Conservation (phyloP, 176 grass and related monocot genomes). For the Phoenix dactylifera region DNA sequence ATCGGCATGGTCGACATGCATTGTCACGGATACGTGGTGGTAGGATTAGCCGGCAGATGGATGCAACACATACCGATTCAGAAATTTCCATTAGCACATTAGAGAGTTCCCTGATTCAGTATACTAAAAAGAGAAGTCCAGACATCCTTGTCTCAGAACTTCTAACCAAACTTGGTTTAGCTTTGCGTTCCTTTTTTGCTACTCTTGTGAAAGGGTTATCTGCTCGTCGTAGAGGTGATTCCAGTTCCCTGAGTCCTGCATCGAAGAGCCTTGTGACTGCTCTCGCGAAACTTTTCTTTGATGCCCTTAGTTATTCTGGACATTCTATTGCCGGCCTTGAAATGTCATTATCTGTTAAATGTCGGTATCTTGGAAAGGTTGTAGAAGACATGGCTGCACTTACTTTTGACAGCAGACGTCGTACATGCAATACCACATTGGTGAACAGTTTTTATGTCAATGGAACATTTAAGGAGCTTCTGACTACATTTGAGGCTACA, state of each 20-base stretch:
- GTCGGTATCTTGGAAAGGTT: conserved; percentile 68
- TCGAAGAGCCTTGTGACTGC: conserved; percentile 49
- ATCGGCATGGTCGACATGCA: conserved; percentile 46
- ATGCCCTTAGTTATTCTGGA: conserved; percentile 61
- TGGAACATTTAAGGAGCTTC: conserved; percentile 78
- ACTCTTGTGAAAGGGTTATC: conserved; percentile 56
- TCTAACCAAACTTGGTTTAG: conserved; percentile 38
- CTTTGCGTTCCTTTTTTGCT: conserved; percentile 45
- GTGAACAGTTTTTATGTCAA: conserved; percentile 75
- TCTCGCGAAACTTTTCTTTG: conserved; percentile 53
- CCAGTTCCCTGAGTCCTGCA: conserved; percentile 41
- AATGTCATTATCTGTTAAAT: conserved; percentile 73
- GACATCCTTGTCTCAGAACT: conserved; percentile 49
- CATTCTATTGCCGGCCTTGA: conserved; percentile 56
- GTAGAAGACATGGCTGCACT: conserved; percentile 59
- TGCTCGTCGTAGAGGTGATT: conserved; percentile 33
- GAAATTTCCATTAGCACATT: conserved; percentile 29
- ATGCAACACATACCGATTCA: conserved; percentile 41
- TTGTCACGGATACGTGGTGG: conserved; percentile 54
- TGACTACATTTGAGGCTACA: conserved; percentile 79
- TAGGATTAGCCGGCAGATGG: conserved; percentile 34
- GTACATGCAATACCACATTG: conserved; percentile 49
- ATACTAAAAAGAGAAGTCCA: conserved; percentile 30
- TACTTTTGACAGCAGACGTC: conserved; percentile 54
- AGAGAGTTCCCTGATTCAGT: conserved; percentile 34